A percentile compares a stretch with the other conserved stretches of the same genome.
phyloP scores from a whole-genome alignment of 257 asterid species.

The Agastache rugosa region DNA sequence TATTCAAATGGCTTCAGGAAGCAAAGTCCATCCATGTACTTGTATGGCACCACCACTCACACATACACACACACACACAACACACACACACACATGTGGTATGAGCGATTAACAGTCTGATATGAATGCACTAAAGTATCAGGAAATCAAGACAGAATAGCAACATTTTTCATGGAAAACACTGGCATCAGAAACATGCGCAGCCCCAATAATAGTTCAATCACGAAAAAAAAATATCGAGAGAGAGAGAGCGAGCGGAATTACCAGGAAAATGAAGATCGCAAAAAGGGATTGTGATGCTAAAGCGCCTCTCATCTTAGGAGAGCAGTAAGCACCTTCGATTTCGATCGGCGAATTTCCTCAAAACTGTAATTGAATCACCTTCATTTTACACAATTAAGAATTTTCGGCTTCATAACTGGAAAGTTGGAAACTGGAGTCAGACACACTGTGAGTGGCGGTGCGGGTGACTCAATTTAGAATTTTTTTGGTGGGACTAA shows the following conservation, averaged over 20 bases:
- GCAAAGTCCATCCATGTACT: background rate
- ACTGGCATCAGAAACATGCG: conserved; percentile 21
- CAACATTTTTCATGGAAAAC: conserved; percentile 9
- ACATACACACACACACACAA: background rate
- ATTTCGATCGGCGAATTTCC: conserved; percentile 6
- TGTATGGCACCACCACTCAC: background rate
- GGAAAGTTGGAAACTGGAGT: conserved; percentile 5
- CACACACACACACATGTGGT: no score
- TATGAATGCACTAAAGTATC: conserved; percentile 14
- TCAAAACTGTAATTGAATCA: no score
- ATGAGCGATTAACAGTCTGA: conserved; percentile 5
- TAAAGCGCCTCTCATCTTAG: conserved; percentile 32
- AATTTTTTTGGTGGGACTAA: background rate
- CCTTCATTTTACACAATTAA: background rate
- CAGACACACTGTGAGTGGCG: background rate
- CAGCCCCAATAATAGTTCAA: background rate
- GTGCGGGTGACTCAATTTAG: background rate
- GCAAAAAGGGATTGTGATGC: conserved; percentile 27
- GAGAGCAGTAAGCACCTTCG: background rate
- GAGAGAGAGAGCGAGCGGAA: conserved; percentile 4
- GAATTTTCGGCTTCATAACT: background rate
- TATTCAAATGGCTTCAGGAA: background rate
- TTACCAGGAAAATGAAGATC: conserved; percentile 40
- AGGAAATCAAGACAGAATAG: conserved; percentile 21
- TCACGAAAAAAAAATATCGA: background rate